Percentiles rank a stretch among this genome's conserved stretches.
Evolutionary conservation across 495 filamentous ascomycete species (phyloP).

Genomic region (Thozetella sp.): DNA sequence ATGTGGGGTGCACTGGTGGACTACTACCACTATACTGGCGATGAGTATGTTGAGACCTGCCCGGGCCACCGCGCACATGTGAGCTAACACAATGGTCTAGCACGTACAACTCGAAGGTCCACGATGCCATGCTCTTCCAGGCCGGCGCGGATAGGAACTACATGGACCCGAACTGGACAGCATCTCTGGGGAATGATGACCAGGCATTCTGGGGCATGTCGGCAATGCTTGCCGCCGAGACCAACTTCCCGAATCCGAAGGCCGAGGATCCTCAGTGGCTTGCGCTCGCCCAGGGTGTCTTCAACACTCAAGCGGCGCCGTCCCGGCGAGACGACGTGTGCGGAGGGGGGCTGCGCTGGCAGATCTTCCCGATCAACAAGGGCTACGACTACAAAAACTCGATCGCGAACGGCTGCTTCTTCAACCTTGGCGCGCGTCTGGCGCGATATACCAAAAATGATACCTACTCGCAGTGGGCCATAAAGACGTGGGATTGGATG

Average conservation of each 20-base stretch:
- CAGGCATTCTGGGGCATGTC: slow-evolving; percentile 77
- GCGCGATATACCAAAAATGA: slow-evolving; percentile 71
- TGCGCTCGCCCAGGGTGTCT: slow-evolving; percentile 67
- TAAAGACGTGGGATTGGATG: slow-evolving; percentile 72
- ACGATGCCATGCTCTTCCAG: slow-evolving; percentile 59
- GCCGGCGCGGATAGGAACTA: slow-evolving; percentile 57
- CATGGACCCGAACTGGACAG: slow-evolving; percentile 66
- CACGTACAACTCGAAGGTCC: slow-evolving; percentile 55
- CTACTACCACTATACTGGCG: slow-evolving; percentile 67
- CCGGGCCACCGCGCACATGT: not conserved
- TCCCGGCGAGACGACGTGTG: slow-evolving; percentile 56
- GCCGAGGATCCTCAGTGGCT: slow-evolving; percentile 65
- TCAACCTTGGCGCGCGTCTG: slow-evolving; percentile 72
- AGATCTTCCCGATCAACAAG: slow-evolving; percentile 68
- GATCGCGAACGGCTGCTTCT: slow-evolving; percentile 59
- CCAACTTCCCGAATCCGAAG: slow-evolving; percentile 60
- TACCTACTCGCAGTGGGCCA: slow-evolving; percentile 75
- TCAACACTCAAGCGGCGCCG: slow-evolving; percentile 65
- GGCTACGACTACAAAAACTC: slow-evolving; percentile 80
- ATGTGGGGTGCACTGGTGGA: slow-evolving; percentile 55
- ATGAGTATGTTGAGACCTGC: slow-evolving; percentile 20
- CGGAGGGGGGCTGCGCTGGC: slow-evolving; percentile 72
- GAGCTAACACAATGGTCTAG: not conserved
- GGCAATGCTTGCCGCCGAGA: slow-evolving; percentile 71
- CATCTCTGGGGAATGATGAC: slow-evolving; percentile 71